These are phyloP conservation scores for Raffaelea albimanens DNA, from an alignment of 2,329 filamentous ascomycete species.

Conservation along the genomic window DNA sequence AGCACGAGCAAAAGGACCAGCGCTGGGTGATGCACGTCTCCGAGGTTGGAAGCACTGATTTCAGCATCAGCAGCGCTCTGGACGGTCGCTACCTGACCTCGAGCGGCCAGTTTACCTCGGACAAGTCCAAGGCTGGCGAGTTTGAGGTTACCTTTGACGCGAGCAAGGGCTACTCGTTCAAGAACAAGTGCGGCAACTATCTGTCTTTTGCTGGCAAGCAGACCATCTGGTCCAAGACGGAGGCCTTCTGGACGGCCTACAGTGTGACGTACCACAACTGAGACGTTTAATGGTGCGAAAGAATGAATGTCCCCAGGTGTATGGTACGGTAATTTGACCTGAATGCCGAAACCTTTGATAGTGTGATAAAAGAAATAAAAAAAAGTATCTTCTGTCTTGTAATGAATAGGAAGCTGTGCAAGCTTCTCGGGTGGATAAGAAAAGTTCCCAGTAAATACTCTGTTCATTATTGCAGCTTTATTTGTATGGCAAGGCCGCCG, in stretches of 20 bases:
- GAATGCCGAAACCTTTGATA: no score
- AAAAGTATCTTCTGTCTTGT: no score
- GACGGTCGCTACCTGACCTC: constrained; percentile 13
- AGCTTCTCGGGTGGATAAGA: no score
- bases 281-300: no score
- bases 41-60: constrained; percentile 15
- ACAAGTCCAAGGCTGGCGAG: neutral
- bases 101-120: neutral
- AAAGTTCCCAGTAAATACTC: no score
- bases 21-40: constrained; percentile 37
- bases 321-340: no score
- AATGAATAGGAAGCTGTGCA: no score
- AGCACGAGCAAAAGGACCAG: constrained; percentile 30
- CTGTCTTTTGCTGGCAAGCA: neutral
- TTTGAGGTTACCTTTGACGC: constrained; percentile 4
- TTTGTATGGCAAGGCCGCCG: no score
- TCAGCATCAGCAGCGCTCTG: constrained; percentile 14
- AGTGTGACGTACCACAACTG: constrained; percentile 8
- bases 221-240: neutral
- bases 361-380: no score
- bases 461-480: no score
- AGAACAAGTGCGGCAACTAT: constrained; percentile 3
- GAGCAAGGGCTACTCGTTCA: constrained; percentile 3
- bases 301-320: no score
- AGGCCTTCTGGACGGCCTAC: constrained; percentile 4